phyloP scores from a whole-genome alignment of 2,329 filamentous ascomycete species.

The Cercospora sesami region DNA sequence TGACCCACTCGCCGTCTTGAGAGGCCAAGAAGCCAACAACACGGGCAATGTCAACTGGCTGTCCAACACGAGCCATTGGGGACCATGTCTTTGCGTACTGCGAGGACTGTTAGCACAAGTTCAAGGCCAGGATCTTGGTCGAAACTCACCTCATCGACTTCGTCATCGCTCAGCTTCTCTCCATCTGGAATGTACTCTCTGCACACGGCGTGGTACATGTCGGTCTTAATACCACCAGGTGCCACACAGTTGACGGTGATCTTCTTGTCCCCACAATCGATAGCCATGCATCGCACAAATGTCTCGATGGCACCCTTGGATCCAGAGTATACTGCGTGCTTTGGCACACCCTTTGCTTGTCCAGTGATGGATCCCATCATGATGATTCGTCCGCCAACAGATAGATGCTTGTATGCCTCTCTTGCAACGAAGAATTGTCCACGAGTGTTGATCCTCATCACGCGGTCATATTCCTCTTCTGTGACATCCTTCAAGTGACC shows the following conservation, averaged over 20 bases:
- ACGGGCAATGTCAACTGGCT: constrained; percentile 67
- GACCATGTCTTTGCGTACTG: constrained; percentile 65
- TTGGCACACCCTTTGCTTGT: constrained; percentile 57
- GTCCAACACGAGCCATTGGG: constrained; percentile 64
- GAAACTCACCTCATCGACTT: constrained; percentile 54
- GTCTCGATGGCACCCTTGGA: constrained; percentile 58
- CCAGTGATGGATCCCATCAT: constrained; percentile 59
- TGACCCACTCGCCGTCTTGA: constrained; percentile 59
- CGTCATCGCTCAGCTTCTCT: constrained; percentile 56
- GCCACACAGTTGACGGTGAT: constrained; percentile 63
- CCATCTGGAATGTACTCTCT: constrained; percentile 63
- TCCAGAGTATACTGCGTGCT: constrained; percentile 56
- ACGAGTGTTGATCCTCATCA: constrained; percentile 63
- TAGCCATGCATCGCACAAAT: constrained; percentile 56
- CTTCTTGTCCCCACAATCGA: constrained; percentile 57
- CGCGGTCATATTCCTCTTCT: constrained; percentile 58
- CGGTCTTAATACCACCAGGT: constrained; percentile 57
- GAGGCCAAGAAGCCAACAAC: constrained; percentile 62
- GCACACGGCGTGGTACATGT: constrained; percentile 64
- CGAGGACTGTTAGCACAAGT: constrained; percentile 18
- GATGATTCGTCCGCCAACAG: constrained; percentile 54
- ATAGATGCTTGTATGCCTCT: constrained; percentile 56
- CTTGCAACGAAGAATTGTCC: constrained; percentile 64
- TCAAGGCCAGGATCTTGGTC: background rate
- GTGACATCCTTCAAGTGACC: constrained; percentile 56